phyloP scores from a whole-genome alignment of 169 alveolate species.

The Plasmodium cynomolgi region DNA sequence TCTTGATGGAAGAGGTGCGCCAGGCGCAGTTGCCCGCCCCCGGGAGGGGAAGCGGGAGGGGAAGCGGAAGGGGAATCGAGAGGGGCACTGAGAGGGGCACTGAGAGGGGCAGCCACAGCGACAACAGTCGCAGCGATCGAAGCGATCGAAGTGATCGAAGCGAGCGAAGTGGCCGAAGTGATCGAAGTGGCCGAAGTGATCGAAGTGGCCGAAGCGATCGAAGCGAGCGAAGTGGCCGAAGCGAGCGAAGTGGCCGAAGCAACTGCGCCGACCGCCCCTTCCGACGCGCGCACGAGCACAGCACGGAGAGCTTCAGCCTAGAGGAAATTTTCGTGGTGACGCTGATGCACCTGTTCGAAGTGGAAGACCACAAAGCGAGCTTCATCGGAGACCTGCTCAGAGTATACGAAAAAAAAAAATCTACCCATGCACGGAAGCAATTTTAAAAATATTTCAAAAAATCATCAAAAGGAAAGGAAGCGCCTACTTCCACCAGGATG shows the following conservation, averaged over 20 bases:
- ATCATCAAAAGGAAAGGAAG: slow-evolving; percentile 9
- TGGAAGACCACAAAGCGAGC: slow-evolving; percentile 2
- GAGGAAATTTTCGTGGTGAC: slow-evolving; percentile 37
- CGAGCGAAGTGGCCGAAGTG: not conserved
- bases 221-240: not conserved
- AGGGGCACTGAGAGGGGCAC: not conserved
- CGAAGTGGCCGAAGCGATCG: not conserved
- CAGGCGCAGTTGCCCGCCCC: not conserved
- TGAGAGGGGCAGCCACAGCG: not conserved
- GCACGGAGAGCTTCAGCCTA: slow-evolving; percentile 1
- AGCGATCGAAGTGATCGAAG: not conserved
- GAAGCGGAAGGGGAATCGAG: not conserved
- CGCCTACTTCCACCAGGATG: slow-evolving; percentile 5
- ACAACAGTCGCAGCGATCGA: not conserved
- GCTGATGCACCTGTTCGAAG: slow-evolving; percentile 15
- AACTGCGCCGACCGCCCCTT: not conserved
- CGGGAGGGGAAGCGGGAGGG: not conserved
- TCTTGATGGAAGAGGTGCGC: slow-evolving; percentile 9
- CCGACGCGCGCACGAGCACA: not conserved
- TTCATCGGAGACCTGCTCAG: slow-evolving; percentile 18
- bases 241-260: not conserved
- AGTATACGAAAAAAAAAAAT: slow-evolving; percentile 49
- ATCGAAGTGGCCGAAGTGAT: not conserved
- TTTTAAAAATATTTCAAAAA: slow-evolving; percentile 46
- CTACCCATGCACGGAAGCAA: slow-evolving; percentile 11